Conservation (phyloP, 495 filamentous ascomycete species). For the Beverwykella pulmonaria region DNA sequence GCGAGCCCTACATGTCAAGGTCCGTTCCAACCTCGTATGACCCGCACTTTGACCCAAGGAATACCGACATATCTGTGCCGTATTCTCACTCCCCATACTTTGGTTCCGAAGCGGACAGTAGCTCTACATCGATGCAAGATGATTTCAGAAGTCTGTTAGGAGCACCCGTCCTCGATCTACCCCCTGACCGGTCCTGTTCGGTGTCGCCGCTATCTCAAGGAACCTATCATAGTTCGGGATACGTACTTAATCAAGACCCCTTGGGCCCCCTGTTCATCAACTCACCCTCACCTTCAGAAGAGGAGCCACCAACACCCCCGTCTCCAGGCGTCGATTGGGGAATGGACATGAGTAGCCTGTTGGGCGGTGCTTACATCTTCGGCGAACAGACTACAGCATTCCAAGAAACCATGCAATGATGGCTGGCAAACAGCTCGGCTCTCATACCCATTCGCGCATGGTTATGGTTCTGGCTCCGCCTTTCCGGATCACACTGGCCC, state of each 20-base stretch:
- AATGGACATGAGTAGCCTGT: not conserved
- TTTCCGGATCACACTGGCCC: not conserved
- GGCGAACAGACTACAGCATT: not conserved
- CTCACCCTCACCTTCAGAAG: constrained; percentile 16
- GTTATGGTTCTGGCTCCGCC: not conserved
- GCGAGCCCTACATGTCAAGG: constrained; percentile 18
- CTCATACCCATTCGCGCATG: not conserved
- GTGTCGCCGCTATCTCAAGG: constrained; percentile 2
- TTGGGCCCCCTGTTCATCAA: constrained; percentile 24
- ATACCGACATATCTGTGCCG: constrained; percentile 8
- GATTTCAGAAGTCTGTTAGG: constrained; percentile 3
- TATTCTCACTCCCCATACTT: constrained; percentile 29
- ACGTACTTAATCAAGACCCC: constrained; percentile 9
- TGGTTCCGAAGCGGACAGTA: constrained; percentile 22
- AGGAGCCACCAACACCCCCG: constrained; percentile 29
- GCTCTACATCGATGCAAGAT: not conserved
- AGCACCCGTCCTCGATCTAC: not conserved
- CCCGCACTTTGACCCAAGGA: constrained; percentile 5
- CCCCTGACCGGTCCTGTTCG: not conserved
- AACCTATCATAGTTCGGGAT: not conserved
- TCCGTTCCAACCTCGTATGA: constrained; percentile 10
- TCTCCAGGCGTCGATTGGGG: constrained; percentile 3
- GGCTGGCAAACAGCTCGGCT: not conserved
- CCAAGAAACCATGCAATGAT: not conserved
- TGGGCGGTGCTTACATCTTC: constrained; percentile 1